A percentile compares a stretch with the other conserved stretches of the same genome.
Evolutionary conservation across 2,329 filamentous ascomycete species (phyloP).

Genomic region (Exserohilum turcica): DNA sequence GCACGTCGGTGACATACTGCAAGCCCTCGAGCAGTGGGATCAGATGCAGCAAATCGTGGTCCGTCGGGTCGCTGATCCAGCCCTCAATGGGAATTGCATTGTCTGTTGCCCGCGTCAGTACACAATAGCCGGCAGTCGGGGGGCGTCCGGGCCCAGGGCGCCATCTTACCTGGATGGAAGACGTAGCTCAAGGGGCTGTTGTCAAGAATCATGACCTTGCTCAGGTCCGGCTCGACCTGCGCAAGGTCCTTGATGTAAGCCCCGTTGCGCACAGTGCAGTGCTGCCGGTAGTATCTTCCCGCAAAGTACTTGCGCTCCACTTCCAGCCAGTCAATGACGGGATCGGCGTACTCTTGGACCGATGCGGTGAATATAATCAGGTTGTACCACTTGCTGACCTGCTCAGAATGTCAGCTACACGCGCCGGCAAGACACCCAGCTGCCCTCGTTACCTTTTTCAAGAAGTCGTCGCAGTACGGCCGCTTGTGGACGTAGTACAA

Average conservation of each 20-base stretch:
- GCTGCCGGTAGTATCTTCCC: slow-evolving; percentile 90
- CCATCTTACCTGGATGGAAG: slow-evolving; percentile 85
- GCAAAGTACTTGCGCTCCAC: slow-evolving; percentile 96
- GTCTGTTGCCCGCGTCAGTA: slow-evolving; percentile 61
- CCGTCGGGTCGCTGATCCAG: slow-evolving; percentile 98
- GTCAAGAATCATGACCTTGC: slow-evolving; percentile 98
- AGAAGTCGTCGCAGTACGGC: slow-evolving; percentile 93
- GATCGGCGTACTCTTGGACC: slow-evolving; percentile 97
- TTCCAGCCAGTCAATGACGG: slow-evolving; percentile 98
- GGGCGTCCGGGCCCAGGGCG: not conserved
- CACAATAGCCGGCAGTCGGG: slow-evolving; percentile 2
- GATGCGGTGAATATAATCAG: slow-evolving; percentile 95
- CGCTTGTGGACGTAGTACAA: slow-evolving; percentile 99
- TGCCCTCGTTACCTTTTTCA: slow-evolving; percentile 69
- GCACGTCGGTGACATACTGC: slow-evolving; percentile 95
- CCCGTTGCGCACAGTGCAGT: slow-evolving; percentile 93
- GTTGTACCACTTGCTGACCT: slow-evolving; percentile 98
- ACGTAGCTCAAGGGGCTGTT: slow-evolving; percentile 98
- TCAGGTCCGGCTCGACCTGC: slow-evolving; percentile 93
- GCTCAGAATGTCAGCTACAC: slow-evolving; percentile 26
- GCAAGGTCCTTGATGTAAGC: slow-evolving; percentile 98
- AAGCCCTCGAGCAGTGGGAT: slow-evolving; percentile 90
- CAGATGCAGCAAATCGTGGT: slow-evolving; percentile 91
- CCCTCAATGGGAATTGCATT: slow-evolving; percentile 99
- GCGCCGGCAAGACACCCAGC: slow-evolving; percentile 2